These are phyloP conservation scores for Parasitella parasitica DNA, from an alignment of 371 early-diverging fungal genomes.

Conservation along the genomic window DNA sequence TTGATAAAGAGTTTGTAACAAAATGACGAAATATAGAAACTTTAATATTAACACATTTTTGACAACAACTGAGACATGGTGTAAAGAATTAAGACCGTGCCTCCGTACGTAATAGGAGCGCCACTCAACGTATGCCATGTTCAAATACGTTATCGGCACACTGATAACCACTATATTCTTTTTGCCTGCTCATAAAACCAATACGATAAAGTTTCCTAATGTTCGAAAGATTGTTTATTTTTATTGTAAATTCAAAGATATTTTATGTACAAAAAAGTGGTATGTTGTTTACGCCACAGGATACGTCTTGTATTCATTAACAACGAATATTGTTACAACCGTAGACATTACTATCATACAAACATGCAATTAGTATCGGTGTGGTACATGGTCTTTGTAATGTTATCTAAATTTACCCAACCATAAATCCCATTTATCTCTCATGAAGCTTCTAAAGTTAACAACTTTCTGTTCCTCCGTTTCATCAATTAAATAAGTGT, in stretches of 20 bases:
- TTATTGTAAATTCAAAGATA: background rate
- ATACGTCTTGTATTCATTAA: constrained; percentile 20
- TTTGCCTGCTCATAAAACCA: too few species aligned
- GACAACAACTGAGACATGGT: too few species aligned
- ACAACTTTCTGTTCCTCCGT: constrained; percentile 21
- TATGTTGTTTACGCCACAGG: background rate
- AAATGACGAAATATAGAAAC: too few species aligned
- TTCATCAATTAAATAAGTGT: constrained; percentile 29
- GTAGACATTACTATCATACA: constrained; percentile 9
- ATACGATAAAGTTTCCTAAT: too few species aligned
- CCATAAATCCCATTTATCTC: constrained; percentile 32
- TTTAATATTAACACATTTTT: too few species aligned
- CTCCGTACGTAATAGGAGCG: too few species aligned
- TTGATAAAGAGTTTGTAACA: too few species aligned
- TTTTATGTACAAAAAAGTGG: background rate
- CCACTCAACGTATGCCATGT: too few species aligned
- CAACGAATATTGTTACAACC: constrained; percentile 10
- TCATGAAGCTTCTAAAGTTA: constrained; percentile 25
- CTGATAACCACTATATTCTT: too few species aligned
- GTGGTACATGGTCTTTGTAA: background rate
- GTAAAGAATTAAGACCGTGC: too few species aligned
- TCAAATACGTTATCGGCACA: too few species aligned
- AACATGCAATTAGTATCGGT: background rate
- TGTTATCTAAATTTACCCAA: constrained; percentile 14
- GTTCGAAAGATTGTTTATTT: too few species aligned